Conservation (phyloP, 768 basidiomycete genomes). For the Termitomyces sp. region DNA sequence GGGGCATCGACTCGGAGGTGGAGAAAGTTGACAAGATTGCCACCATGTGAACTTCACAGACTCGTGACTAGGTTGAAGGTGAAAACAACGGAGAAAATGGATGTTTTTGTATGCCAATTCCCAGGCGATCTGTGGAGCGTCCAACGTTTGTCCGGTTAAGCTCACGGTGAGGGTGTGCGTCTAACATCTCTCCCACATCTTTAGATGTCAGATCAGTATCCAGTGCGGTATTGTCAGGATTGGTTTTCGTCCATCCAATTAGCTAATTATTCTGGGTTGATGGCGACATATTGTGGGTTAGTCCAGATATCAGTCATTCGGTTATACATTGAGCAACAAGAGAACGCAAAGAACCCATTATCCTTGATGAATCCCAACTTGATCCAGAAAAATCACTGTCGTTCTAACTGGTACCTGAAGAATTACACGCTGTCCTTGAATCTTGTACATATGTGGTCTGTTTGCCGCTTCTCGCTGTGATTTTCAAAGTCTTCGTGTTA, state of each 20-base stretch:
- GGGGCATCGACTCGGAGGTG: not conserved
- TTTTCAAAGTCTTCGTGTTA: not conserved
- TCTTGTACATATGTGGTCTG: not conserved
- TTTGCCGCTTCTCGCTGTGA: not conserved
- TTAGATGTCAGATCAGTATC: slow-evolving; percentile 81
- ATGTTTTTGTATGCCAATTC: not conserved
- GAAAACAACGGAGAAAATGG: not conserved
- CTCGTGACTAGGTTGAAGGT: not conserved
- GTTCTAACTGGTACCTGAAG: not conserved
- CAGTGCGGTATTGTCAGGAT: slow-evolving; percentile 50
- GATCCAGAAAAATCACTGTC: too few relatives aligned
- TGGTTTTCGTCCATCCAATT: slow-evolving; percentile 58
- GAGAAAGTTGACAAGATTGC: not conserved
- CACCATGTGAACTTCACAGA: not conserved
- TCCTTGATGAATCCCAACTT: not conserved
- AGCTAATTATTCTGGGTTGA: not conserved
- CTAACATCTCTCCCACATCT: slow-evolving; percentile 75
- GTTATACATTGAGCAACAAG: not conserved
- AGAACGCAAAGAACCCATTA: not conserved
- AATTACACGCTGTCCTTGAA: not conserved
- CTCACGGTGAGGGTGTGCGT: not conserved
- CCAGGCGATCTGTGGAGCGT: not conserved
- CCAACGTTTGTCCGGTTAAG: not conserved
- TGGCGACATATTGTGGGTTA: not conserved
- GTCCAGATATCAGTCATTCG: not conserved